Conservation (phyloP, 305 asterid genomes). For the Solanum hybrid region DNA sequence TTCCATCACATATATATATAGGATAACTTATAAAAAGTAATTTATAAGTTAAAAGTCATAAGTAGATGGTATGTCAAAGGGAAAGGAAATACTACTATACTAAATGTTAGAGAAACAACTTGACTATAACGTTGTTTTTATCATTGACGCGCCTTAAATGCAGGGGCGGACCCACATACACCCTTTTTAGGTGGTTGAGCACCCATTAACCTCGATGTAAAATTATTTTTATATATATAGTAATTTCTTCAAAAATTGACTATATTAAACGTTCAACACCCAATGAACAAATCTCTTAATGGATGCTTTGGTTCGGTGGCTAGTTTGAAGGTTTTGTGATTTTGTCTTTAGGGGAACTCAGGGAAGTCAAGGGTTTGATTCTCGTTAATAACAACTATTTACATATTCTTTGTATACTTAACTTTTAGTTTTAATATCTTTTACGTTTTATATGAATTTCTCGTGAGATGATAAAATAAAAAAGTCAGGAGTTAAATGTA, state of each 20-base stretch:
- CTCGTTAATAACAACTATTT: background rate
- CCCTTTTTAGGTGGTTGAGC: rapidly evolving
- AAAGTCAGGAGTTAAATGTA: too few relatives aligned
- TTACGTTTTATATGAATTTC: too few relatives aligned
- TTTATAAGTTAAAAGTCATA: background rate
- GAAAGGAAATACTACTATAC: background rate
- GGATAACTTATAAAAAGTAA: background rate
- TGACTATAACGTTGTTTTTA: background rate
- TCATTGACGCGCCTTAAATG: background rate
- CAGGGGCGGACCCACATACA: background rate
- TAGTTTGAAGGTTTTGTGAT: too few relatives aligned
- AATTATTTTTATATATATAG: too few relatives aligned
- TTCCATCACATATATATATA: too few relatives aligned
- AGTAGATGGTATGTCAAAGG: background rate
- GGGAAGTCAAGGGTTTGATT: background rate
- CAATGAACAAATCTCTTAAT: background rate
- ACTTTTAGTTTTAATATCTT: too few relatives aligned
- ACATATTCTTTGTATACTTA: background rate
- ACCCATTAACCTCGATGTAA: too few relatives aligned
- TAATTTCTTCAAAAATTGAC: too few relatives aligned
- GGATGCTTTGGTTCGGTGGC: background rate
- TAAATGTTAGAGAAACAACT: background rate
- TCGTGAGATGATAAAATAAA: too few relatives aligned
- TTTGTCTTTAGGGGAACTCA: background rate
- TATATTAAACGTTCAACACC: too few relatives aligned